Base-by-base conservation (phyloP, 2,329 filamentous ascomycete species). In the Trichoderma sp. region DNA sequence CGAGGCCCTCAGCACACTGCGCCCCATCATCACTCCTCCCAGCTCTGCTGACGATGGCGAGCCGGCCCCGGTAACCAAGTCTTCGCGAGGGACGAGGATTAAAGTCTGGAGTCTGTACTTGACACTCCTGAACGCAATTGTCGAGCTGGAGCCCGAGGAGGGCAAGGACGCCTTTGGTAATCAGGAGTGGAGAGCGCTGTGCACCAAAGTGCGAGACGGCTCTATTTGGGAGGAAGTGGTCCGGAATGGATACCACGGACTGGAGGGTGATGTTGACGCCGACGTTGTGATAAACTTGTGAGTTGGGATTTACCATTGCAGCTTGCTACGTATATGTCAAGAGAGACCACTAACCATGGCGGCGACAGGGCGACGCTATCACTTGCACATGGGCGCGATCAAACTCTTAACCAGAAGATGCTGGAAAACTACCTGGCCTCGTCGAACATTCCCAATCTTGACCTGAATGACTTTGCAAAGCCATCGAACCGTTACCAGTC, bases 51-150 rank as follows among this genome's bases (percentile, higher is more conserved):
- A 85, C 60, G 79, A 83, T 79, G 80, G 82, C 37, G 85, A 89
- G 69, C 83, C 87, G 33, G 91, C 93, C 33, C 93, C 94, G 5
- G 89, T 97, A 65, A 91, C 92, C 66, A 88, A 86, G 72, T 93
- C 93, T 65, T 94, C 92, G 53, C 89, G 91, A 73, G 92, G 90
- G 37, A 96, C 93, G 69, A 86, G 94, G 73, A 91, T 97, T 79
- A 99, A 98, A 81, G 91, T 98, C 72, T 99, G 96, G 96, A 97
- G 94, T 79, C 86, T 99, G 75, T 99, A 98, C 79, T 87, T 98
- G 73, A 97, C 94, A 21, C 91, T 97, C 62, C 85, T 98, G 72
- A 97, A 97, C 82, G 92, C 93, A 49, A 91, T 97, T 72, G 85
- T 97, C 43, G 95, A 98, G 76, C 85, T 98, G 77, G 93, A 94